A percentile compares a stretch with the other conserved stretches of the same genome.
phyloP scores from a whole-genome alignment of 306 rosid species.

The Quercus ilex region DNA sequence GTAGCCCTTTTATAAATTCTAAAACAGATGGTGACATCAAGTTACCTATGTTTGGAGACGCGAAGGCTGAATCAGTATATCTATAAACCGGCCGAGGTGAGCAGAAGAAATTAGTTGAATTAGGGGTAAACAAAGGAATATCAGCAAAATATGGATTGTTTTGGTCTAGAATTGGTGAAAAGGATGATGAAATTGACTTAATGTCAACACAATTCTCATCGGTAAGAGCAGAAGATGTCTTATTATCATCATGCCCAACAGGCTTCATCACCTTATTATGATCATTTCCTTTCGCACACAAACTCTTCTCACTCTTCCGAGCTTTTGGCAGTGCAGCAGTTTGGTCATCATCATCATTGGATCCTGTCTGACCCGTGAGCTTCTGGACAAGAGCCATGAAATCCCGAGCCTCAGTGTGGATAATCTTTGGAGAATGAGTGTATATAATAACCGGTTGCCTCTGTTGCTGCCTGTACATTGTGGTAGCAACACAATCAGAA shows the following conservation, averaged over 20 bases:
- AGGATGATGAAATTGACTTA: not conserved
- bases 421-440: constrained; percentile 77
- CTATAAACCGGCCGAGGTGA: constrained; percentile 32
- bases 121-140: constrained; percentile 65
- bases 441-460: constrained; percentile 72
- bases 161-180: not conserved
- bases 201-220: constrained; percentile 22
- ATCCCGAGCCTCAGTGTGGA: constrained; percentile 63
- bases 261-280: not conserved
- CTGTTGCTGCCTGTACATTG: constrained; percentile 18
- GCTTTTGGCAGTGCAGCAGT: not conserved
- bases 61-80: constrained; percentile 38
- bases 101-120: constrained; percentile 39
- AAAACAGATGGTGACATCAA: constrained; percentile 65
- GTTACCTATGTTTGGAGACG: constrained; percentile 37
- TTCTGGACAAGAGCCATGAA: constrained; percentile 89
- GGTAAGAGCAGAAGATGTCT: constrained; percentile 27
- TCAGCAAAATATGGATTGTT: constrained; percentile 26
- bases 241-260: constrained; percentile 1
- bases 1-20: constrained; percentile 60
- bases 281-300: not conserved
- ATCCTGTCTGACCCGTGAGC: constrained; percentile 60
- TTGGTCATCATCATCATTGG: not conserved
- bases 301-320: constrained; percentile 2
- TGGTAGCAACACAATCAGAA: not conserved